Conservation (phyloP, 2,329 filamentous ascomycete genomes). For the Penicillium sp. region DNA sequence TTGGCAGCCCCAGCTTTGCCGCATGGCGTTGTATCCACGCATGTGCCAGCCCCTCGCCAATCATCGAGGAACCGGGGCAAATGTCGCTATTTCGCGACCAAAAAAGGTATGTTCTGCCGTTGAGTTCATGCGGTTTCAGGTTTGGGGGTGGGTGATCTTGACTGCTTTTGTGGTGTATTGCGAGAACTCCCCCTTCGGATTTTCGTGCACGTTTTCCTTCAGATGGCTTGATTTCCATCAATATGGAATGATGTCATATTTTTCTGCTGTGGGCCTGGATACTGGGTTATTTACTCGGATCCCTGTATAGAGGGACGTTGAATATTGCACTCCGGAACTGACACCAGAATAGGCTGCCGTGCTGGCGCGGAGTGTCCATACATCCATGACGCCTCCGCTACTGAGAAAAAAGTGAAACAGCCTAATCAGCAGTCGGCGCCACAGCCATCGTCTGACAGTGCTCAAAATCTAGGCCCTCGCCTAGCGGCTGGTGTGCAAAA, state of each 20-base stretch:
- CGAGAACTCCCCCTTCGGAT: not conserved
- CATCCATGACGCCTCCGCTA: slow-evolving; percentile 42
- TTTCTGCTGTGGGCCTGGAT: not conserved
- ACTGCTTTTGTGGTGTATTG: not conserved
- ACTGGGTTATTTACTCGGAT: not conserved
- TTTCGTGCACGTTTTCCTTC: not conserved
- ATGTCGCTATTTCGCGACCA: slow-evolving; percentile 27
- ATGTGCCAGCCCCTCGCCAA: slow-evolving; percentile 14
- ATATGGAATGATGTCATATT: not conserved
- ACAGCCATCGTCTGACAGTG: slow-evolving; percentile 7
- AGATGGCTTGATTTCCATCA: not conserved
- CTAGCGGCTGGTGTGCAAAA: slow-evolving; percentile 17
- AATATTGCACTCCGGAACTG: slow-evolving; percentile 11
- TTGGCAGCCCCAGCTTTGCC: slow-evolving; percentile 30
- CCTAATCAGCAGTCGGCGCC: slow-evolving; percentile 15
- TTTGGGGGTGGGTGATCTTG: not conserved
- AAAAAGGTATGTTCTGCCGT: slow-evolving; percentile 23
- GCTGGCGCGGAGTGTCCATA: slow-evolving; percentile 53
- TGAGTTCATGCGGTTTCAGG: slow-evolving; percentile 10
- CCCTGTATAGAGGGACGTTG: not conserved
- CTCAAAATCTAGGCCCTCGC: slow-evolving; percentile 5
- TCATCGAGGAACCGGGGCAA: slow-evolving; percentile 19
- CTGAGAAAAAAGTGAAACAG: slow-evolving; percentile 14
- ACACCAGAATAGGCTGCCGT: slow-evolving; percentile 48
- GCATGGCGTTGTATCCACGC: slow-evolving; percentile 24